phyloP scores from a whole-genome alignment of 306 rosid species.

The Cucumis cinereus region DNA sequence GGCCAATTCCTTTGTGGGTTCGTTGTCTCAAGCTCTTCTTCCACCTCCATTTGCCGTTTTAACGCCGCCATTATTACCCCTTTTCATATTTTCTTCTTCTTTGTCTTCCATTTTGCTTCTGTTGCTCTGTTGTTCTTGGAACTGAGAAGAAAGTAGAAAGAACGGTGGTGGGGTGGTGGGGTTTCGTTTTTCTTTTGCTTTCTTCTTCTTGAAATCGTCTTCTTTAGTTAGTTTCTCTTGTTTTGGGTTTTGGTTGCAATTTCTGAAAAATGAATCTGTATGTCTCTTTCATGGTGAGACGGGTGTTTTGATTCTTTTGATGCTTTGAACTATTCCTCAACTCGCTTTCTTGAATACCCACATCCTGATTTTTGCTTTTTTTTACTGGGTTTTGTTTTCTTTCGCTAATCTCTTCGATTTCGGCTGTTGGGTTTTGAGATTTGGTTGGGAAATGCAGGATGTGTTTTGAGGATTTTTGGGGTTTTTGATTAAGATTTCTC shows the following conservation, averaged over 20 bases:
- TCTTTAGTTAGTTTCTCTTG: neutral
- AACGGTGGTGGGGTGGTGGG: neutral
- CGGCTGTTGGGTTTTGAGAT: neutral
- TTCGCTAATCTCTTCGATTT: neutral
- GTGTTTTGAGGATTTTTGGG: neutral
- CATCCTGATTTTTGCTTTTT: neutral
- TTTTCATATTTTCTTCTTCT: neutral
- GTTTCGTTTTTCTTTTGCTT: neutral
- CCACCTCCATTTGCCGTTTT: neutral
- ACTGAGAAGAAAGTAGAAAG: neutral
- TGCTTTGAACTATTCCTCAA: neutral
- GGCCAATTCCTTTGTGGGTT: neutral
- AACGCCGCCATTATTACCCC: neutral
- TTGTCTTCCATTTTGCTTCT: neutral
- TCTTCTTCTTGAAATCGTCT: neutral
- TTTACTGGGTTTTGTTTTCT: neutral
- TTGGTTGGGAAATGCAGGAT: conserved; percentile 4
- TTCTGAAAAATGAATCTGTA: neutral
- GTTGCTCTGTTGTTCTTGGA: neutral
- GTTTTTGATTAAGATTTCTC: conserved; percentile 16
- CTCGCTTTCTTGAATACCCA: neutral
- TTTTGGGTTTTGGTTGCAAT: neutral
- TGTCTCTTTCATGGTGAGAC: neutral
- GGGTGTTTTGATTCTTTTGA: neutral
- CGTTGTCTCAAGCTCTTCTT: neutral